phyloP scores from a whole-genome alignment of 1,284 basidiomycete species.

The Apiotrichum montevideense region DNA sequence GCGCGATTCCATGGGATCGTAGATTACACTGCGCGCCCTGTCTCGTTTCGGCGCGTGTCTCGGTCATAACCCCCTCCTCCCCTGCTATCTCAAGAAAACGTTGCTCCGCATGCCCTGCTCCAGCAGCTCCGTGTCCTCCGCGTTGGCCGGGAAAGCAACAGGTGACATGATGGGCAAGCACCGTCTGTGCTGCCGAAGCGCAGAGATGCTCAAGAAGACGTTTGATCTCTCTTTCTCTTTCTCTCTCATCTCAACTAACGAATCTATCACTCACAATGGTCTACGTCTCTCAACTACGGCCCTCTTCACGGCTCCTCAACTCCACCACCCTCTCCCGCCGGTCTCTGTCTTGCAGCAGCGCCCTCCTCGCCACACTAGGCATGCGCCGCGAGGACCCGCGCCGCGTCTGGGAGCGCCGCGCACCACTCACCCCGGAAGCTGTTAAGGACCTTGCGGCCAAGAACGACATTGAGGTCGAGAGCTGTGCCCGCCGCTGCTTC shows the following conservation, averaged over 20 bases:
- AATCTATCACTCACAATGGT: background rate
- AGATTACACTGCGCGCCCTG: too few relatives aligned
- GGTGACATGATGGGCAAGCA: too few relatives aligned
- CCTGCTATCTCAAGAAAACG: too few relatives aligned
- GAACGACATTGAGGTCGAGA: conserved; percentile 45
- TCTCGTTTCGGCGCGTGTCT: too few relatives aligned
- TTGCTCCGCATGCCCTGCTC: too few relatives aligned
- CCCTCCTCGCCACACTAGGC: conserved; percentile 51
- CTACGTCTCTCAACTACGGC: conserved; percentile 1
- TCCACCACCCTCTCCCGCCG: background rate
- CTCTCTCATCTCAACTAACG: background rate
- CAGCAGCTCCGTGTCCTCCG: too few relatives aligned
- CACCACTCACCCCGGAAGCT: conserved; percentile 69
- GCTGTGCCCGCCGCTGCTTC: conserved; percentile 66
- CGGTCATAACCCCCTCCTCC: too few relatives aligned
- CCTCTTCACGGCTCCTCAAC: background rate
- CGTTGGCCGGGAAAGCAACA: too few relatives aligned
- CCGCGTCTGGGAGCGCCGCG: conserved; percentile 80
- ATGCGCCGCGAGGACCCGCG: conserved; percentile 70
- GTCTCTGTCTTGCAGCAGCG: background rate
- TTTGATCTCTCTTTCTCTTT: background rate
- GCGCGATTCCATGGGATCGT: too few relatives aligned
- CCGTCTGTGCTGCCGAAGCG: too few relatives aligned
- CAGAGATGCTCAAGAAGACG: too few relatives aligned
- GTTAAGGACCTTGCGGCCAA: conserved; percentile 54